A percentile compares a stretch with the other conserved stretches of the same genome.
Conservation (phyloP, 257 asterid genomes). For the Knoxia roxburghii region DNA sequence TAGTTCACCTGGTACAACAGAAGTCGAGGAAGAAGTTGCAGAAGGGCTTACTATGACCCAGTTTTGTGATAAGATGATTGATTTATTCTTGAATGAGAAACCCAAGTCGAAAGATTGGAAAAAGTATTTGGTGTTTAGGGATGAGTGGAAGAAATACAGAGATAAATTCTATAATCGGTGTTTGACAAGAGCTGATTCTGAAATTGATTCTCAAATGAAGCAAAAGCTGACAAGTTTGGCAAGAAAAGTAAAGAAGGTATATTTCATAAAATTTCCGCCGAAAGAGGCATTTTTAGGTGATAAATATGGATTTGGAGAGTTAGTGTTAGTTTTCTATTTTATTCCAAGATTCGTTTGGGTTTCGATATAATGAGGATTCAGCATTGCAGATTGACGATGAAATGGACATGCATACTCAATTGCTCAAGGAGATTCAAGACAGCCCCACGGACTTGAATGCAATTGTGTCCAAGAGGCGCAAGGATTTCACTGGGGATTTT, state of each 20-base stretch:
- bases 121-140: slow-evolving; percentile 65
- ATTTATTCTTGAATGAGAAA: slow-evolving; percentile 72
- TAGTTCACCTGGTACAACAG: slow-evolving; percentile 27
- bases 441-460: slow-evolving; percentile 73
- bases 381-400: slow-evolving; percentile 84
- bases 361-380: slow-evolving; percentile 28
- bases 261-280: not conserved
- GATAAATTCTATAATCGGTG: slow-evolving; percentile 63
- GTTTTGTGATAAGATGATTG: slow-evolving; percentile 81
- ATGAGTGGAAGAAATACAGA: slow-evolving; percentile 71
- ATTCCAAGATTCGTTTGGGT: not conserved
- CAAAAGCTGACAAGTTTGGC: slow-evolving; percentile 51
- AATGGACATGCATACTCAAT: slow-evolving; percentile 66
- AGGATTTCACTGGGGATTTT: slow-evolving; percentile 76
- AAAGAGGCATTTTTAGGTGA: not conserved
- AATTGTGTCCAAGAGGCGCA: slow-evolving; percentile 70
- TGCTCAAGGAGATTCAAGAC: slow-evolving; percentile 75
- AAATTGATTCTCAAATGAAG: slow-evolving; percentile 52
- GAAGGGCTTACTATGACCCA: slow-evolving; percentile 75
- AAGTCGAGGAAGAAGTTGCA: slow-evolving; percentile 54
- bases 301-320: not conserved
- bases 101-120: slow-evolving; percentile 84
- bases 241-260: slow-evolving; percentile 73
- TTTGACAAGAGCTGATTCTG: slow-evolving; percentile 47
- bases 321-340: slow-evolving; percentile 3